A percentile compares a stretch with the other conserved stretches of the same genome.
These are phyloP conservation scores for Mariannaea elegans DNA, from an alignment of 2,329 filamentous ascomycete genomes.

Conservation along the genomic window DNA sequence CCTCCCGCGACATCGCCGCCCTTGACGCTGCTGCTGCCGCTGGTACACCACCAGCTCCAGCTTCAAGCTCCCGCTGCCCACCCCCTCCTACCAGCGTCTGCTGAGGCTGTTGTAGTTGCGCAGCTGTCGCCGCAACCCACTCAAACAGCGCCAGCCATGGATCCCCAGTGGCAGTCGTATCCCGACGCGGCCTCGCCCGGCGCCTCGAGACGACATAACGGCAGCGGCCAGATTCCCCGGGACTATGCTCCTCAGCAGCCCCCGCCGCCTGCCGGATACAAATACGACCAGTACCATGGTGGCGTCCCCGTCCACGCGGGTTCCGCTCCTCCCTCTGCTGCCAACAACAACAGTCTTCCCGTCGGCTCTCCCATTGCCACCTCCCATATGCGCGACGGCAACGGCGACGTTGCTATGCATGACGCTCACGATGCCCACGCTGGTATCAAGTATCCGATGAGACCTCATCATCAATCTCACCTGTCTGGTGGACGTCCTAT, in stretches of 20 bases:
- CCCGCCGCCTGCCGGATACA: constrained; percentile 64
- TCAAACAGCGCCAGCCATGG: constrained; percentile 52
- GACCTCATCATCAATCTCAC: constrained; percentile 80
- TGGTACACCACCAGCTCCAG: constrained; percentile 22
- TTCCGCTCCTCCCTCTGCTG: constrained; percentile 37
- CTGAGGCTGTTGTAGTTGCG: constrained; percentile 18
- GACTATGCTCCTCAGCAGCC: constrained; percentile 53
- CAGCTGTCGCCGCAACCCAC: constrained; percentile 24
- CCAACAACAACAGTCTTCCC: constrained; percentile 48
- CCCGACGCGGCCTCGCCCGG: constrained; percentile 64
- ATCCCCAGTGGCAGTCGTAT: constrained; percentile 72
- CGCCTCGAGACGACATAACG: constrained; percentile 72
- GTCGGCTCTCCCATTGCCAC: constrained; percentile 65
- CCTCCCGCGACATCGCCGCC: constrained; percentile 13
- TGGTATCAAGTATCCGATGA: constrained; percentile 85
- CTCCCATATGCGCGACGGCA: constrained; percentile 73
- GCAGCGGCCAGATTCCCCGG: constrained; percentile 55
- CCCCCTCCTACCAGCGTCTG: constrained; percentile 25
- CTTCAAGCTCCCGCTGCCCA: constrained; percentile 29
- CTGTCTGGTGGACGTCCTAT: constrained; percentile 60
- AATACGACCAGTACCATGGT: constrained; percentile 73
- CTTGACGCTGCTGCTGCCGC: constrained; percentile 14
- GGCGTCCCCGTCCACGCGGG: constrained; percentile 44
- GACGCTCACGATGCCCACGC: constrained; percentile 85
- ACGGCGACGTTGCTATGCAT: constrained; percentile 85